phyloP scores from a whole-genome alignment of 23 red algal genomes.

The Gracilaria gracilis region DNA sequence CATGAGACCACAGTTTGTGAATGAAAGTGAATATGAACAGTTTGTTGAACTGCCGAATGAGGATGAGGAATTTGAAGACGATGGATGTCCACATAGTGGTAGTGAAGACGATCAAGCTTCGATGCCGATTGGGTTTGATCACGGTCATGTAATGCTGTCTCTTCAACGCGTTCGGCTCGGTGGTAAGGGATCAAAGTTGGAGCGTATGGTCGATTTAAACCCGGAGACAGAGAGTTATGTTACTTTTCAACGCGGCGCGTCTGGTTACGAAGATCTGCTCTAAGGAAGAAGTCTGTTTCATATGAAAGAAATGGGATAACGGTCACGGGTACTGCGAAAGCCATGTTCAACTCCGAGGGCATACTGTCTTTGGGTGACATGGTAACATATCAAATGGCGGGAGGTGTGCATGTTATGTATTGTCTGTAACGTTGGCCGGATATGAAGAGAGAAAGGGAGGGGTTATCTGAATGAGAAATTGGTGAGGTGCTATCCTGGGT shows the following conservation, averaged over 20 bases:
- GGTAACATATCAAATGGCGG: too few relatives aligned
- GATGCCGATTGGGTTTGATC: slow-evolving; percentile 1
- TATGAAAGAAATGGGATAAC: too few relatives aligned
- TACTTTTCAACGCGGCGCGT: background rate
- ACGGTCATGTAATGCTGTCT: background rate
- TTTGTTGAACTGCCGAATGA: slow-evolving; percentile 27
- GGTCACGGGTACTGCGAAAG: too few relatives aligned
- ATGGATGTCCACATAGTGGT: slow-evolving; percentile 15
- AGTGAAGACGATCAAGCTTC: slow-evolving; percentile 30
- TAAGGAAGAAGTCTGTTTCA: background rate
- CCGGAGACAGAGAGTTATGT: background rate
- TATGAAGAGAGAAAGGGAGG: too few relatives aligned
- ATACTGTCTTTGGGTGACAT: too few relatives aligned
- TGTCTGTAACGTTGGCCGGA: too few relatives aligned
- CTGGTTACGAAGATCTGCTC: slow-evolving; percentile 9
- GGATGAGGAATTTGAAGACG: slow-evolving; percentile 38
- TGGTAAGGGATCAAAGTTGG: background rate
- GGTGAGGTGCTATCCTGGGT: too few relatives aligned
- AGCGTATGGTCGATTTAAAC: background rate
- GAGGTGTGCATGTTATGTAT: too few relatives aligned
- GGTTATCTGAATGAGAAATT: too few relatives aligned
- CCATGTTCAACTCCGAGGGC: too few relatives aligned
- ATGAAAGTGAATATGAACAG: slow-evolving; percentile 5
- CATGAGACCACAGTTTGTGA: background rate
- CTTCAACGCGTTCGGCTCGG: background rate